Conservation (phyloP, 345 rosid species). For the Dipteronia sinensis region DNA sequence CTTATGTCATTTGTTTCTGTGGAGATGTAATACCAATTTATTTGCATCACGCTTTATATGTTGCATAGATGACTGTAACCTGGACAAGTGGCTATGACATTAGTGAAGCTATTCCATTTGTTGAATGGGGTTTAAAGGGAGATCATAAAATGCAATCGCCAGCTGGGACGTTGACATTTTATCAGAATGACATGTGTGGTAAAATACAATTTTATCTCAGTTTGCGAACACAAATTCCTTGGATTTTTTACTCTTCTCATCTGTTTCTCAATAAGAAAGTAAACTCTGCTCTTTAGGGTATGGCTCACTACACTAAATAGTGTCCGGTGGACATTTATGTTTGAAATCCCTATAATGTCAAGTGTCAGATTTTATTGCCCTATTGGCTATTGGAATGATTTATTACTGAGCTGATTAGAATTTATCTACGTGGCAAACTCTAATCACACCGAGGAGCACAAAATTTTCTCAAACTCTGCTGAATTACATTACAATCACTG, state of each 20-base stretch:
- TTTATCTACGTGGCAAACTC: background rate
- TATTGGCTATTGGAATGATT: background rate
- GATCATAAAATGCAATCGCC: constrained; percentile 46
- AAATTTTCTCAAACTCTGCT: background rate
- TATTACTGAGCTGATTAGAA: constrained; percentile 7
- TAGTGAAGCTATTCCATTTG: constrained; percentile 74
- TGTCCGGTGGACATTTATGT: background rate
- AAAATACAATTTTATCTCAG: constrained; percentile 25
- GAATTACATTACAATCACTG: background rate
- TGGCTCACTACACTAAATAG: background rate
- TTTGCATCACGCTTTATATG: constrained; percentile 15
- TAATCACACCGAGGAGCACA: background rate
- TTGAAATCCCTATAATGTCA: background rate
- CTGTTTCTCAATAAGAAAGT: background rate
- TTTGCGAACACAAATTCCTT: background rate
- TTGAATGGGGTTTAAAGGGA: constrained; percentile 70
- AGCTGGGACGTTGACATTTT: constrained; percentile 83
- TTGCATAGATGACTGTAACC: constrained; percentile 79
- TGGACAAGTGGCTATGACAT: constrained; percentile 97
- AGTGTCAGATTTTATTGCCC: background rate
- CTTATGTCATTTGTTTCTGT: background rate
- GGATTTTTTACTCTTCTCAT: background rate
- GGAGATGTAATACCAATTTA: constrained; percentile 6
- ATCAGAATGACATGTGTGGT: constrained; percentile 89
- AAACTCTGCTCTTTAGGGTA: background rate